Evolutionary conservation across 768 basidiomycete genomes (phyloP), one percentile per base, ranked within the genome.

Genomic region (Coprinopsis strossmayeri): DNA sequence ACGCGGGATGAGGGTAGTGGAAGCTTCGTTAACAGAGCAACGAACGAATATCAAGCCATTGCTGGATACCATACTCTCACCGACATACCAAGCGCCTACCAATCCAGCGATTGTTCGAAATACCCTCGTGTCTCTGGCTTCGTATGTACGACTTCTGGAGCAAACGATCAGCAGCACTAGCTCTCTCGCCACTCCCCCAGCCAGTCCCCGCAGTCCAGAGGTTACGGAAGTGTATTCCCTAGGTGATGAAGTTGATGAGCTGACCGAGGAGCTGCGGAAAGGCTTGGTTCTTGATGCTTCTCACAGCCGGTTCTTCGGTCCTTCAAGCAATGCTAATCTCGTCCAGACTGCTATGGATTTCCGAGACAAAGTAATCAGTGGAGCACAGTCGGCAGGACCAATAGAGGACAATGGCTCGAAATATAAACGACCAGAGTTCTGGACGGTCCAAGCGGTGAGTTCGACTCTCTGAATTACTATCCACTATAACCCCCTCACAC

Each of bases 371-470:
- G 30, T n/a, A n/a, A n/a, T n/a, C 30, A 32, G 30, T 7, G 37
- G 18, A 5, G 4, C 5, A 38, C 4, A 21, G 11, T 12, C 9
- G 13, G 18, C 5, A 17, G 18, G 3, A 24, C 2, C 35, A 4
- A 3, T 28, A n/a, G 13, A 24, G 3, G 4, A 25, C 5, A 13
- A 5, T 18, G n/a, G 18, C 10, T 4, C 23, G 17, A 54, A 56
- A 21, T 54, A 47, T 47, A 69, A 64, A 49, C 69, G 77, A 25
- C 60, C 64, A 2, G 72, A 79, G 48, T 77, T 73, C 52, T 82
- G 79, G 81, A 59, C 64, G 2, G 52, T 63, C 35, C 74, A 72
- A 38, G 61, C 69, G 9, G 78, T 78, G 40, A 48, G 73, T 64
- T 45, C 15, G 7, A 24, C 12, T n/a, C 24, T 21, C 17, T 26